Base-by-base conservation (phyloP, 2,329 filamentous ascomycete genomes). In the Harringtonia aguacate region DNA sequence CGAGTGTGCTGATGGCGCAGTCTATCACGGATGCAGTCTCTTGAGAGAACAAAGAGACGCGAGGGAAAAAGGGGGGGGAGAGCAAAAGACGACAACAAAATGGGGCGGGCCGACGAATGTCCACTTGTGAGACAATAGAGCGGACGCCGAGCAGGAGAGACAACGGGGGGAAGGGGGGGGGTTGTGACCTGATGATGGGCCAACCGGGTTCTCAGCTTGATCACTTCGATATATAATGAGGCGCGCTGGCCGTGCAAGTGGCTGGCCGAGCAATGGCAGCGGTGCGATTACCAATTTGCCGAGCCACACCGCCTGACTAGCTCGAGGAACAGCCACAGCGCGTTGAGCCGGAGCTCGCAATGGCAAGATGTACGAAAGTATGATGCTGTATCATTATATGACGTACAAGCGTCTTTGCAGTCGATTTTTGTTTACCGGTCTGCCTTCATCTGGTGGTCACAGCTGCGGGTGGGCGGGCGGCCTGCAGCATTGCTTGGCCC, bases 341-440 rank as follows among this genome's bases (percentile, higher is more conserved):
- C 10, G 6, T 27, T 6, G 24, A 7, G 6, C 24, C 6, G 24
- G 24, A 6, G 24, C 10, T 6, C 24, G 6, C 7, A 27, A 27
- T 27, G 24, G 10, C 24, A 27, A 27, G 24, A 27, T 27, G 24
- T 6, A 10, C 24, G 7, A 27, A 27, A n/a, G n/a, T n/a, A n/a
- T n/a, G n/a, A n/a, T n/a, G n/a, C n/a, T n/a, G n/a, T n/a, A n/a
- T n/a, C n/a, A n/a, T 24, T 15, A 15, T 17, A 2, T 10, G 13
- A 18, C n/a, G n/a, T n/a, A n/a, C n/a, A n/a, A 10, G 9, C 36
- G n/a, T 15, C 14, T 8, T 18, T 39, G 9, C n/a, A 15, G 15
- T n/a, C 39, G 13, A 6, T 28, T 12, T 20, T 42, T 15, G 29
- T 50, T 17, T 51, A 51, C 36, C n/a, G n/a, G n/a, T n/a, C n/a